Conservation (phyloP, 257 asterid species). For the Solanum raphanifolium region DNA sequence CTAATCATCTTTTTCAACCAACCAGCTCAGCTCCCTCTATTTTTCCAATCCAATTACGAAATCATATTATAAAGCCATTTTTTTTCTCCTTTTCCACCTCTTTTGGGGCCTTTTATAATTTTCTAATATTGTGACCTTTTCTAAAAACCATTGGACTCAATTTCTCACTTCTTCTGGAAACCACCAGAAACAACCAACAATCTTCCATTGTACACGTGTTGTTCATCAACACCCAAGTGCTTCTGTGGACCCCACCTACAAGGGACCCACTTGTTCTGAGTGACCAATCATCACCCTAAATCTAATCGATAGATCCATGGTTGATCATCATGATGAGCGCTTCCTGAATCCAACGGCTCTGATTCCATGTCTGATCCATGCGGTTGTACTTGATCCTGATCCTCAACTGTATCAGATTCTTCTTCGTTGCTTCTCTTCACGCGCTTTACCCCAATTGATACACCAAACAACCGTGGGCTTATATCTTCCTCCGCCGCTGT, state of each 20-base stretch:
- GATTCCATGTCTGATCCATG: constrained; percentile 24
- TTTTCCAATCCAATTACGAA: background rate
- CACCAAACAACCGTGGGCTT: constrained; percentile 58
- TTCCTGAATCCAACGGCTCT: constrained; percentile 33
- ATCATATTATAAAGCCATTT: background rate
- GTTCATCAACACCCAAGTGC: background rate
- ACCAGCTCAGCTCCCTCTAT: background rate
- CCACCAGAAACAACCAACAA: constrained; percentile 1
- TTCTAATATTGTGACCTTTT: background rate
- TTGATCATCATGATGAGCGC: constrained; percentile 7
- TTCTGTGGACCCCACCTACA: background rate
- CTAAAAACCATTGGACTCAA: background rate
- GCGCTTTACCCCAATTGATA: constrained; percentile 47
- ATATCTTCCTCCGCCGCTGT: background rate
- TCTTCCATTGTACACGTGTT: constrained; percentile 5
- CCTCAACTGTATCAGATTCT: background rate
- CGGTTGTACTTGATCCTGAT: constrained; percentile 5
- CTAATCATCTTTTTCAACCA: background rate
- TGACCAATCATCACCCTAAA: background rate
- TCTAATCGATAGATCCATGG: background rate
- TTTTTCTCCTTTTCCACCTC: background rate
- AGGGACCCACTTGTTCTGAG: background rate
- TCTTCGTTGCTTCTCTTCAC: constrained; percentile 17
- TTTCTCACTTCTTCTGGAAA: background rate
- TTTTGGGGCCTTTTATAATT: background rate